Conservation (phyloP, 495 filamentous ascomycete genomes). For the Neurospora sp. region DNA sequence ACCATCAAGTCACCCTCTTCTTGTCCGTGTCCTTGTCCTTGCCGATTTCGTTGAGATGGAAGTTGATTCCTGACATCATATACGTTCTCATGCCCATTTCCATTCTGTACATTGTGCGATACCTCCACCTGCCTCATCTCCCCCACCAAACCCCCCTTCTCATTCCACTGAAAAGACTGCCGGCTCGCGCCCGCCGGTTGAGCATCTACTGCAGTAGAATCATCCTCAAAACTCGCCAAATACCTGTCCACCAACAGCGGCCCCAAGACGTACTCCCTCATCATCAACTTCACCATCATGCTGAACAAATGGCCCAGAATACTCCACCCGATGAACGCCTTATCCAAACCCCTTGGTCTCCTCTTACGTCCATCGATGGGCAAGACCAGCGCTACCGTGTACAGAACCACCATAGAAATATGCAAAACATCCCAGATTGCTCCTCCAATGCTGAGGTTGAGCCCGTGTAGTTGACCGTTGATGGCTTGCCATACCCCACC, state of each 20-base stretch:
- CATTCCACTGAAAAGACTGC: background rate
- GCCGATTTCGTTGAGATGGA: background rate
- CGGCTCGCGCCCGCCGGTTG: background rate
- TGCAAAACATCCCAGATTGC: slow-evolving; percentile 15
- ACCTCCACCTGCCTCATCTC: background rate
- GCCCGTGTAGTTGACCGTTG: background rate
- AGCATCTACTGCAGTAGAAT: background rate
- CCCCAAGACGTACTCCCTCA: slow-evolving; percentile 4
- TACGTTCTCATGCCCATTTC: background rate
- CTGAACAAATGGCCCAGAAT: slow-evolving; percentile 10
- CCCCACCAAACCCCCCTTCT: background rate
- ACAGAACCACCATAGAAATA: slow-evolving; percentile 7
- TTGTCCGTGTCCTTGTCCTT: background rate
- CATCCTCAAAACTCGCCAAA: slow-evolving; percentile 27
- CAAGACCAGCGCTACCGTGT: slow-evolving; percentile 1
- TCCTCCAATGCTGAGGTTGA: slow-evolving; percentile 2
- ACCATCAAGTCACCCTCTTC: background rate
- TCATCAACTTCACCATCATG: slow-evolving; percentile 20
- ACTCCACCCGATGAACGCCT: slow-evolving; percentile 12
- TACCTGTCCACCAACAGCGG: slow-evolving; percentile 11
- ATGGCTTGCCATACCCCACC: background rate
- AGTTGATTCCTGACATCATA: background rate
- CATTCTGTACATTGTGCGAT: background rate
- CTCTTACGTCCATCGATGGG: background rate
- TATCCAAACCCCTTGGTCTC: slow-evolving; percentile 3